A percentile compares a stretch with the other conserved stretches of the same genome.
phyloP scores from a whole-genome alignment of 1,284 basidiomycete species.

The Cryptococcus amylolentus region DNA sequence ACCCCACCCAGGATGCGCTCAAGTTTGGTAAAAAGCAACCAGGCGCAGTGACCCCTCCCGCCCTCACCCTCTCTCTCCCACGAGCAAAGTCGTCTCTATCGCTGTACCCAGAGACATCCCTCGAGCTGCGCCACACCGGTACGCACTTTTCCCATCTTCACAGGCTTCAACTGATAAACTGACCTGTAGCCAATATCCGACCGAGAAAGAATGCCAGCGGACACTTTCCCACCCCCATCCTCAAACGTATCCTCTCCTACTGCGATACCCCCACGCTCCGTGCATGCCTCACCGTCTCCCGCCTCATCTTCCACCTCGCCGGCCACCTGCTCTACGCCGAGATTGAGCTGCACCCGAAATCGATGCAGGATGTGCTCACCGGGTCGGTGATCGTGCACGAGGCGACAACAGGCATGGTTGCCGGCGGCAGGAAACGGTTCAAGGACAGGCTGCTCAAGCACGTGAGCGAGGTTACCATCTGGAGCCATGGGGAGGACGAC shows the following conservation, averaged over 20 bases:
- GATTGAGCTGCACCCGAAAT: neutral
- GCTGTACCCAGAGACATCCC: too few relatives aligned
- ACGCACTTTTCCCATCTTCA: neutral
- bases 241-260: slow-evolving; percentile 11
- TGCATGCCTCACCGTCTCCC: slow-evolving; percentile 9
- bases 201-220: neutral
- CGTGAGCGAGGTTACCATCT: slow-evolving; percentile 5
- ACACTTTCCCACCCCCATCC: slow-evolving; percentile 9
- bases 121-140: slow-evolving; percentile 8
- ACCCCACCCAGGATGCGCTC: neutral
- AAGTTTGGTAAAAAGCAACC: neutral
- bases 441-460: slow-evolving; percentile 15
- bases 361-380: slow-evolving; percentile 1
- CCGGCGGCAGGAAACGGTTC: slow-evolving; percentile 9
- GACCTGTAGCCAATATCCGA: slow-evolving; percentile 5
- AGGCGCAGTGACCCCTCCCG: neutral
- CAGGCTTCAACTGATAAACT: neutral
- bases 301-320: slow-evolving; percentile 14
- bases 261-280: neutral
- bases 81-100: neutral
- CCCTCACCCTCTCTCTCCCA: neutral
- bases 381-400: slow-evolving; percentile 9
- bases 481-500: slow-evolving; percentile 14
- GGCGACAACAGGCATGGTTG: slow-evolving; percentile 6
- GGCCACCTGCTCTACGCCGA: slow-evolving; percentile 8